Evolutionary conservation across 768 basidiomycete genomes (phyloP).

Genomic region (Suillus americanus): DNA sequence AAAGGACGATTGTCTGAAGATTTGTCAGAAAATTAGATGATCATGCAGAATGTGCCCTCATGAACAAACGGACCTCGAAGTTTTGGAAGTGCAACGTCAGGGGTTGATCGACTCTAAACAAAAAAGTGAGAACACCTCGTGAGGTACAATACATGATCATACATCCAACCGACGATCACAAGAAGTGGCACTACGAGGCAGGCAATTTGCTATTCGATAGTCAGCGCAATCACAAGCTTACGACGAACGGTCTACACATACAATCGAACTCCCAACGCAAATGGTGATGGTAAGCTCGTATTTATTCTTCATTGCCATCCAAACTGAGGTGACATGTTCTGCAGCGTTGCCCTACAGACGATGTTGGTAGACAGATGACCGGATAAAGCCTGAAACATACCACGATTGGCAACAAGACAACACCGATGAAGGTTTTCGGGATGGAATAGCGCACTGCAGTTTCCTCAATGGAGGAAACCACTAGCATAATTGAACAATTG

Average conservation of each 20-base stretch:
- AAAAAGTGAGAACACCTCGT: slow-evolving; percentile 6
- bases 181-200: slow-evolving; percentile 84
- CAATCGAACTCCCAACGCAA: slow-evolving; percentile 80
- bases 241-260: slow-evolving; percentile 34
- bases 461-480: slow-evolving; percentile 92
- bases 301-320: slow-evolving; percentile 84
- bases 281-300: slow-evolving; percentile 77
- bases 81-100: slow-evolving; percentile 82
- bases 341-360: slow-evolving; percentile 67
- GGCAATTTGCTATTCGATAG: slow-evolving; percentile 69
- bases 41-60: background rate
- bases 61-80: slow-evolving; percentile 60
- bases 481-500: slow-evolving; percentile 33
- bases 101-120: slow-evolving; percentile 58
- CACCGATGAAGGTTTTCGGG: slow-evolving; percentile 82
- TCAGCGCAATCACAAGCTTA: background rate
- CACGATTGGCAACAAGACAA: slow-evolving; percentile 87
- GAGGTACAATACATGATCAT: slow-evolving; percentile 32
- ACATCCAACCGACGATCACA: slow-evolving; percentile 88
- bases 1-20: slow-evolving; percentile 72
- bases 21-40: background rate
- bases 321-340: slow-evolving; percentile 83
- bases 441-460: slow-evolving; percentile 79
- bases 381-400: slow-evolving; percentile 39
- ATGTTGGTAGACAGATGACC: background rate